Evolutionary conservation across 2,329 filamentous ascomycete species (phyloP).

Genomic region (Botrytis byssoidea): DNA sequence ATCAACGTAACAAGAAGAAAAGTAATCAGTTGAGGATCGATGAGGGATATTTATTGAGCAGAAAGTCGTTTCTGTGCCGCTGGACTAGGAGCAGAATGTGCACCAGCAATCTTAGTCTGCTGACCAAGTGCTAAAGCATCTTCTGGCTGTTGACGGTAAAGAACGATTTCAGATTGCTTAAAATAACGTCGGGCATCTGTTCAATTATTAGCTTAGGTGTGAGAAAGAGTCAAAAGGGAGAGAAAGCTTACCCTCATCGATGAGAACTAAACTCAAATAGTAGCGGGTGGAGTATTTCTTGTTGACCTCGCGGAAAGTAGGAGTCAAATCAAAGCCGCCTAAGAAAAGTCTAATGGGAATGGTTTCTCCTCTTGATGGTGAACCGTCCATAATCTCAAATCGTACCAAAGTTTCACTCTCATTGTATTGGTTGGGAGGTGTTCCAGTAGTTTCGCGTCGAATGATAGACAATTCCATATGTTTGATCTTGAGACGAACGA

Average conservation of each 20-base stretch:
- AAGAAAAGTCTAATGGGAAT: conserved; percentile 97
- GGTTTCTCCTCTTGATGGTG: conserved; percentile 87
- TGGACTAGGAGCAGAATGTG: conserved; percentile 35
- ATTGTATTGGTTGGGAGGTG: conserved; percentile 97
- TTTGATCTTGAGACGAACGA: conserved; percentile 98
- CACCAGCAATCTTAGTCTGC: conserved; percentile 39
- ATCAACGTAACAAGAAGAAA: conserved; percentile 12
- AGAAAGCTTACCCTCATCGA: conserved; percentile 72
- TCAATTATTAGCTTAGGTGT: conserved; percentile 1
- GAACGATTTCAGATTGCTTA: conserved; percentile 97
- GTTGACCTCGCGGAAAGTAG: conserved; percentile 98
- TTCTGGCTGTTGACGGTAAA: conserved; percentile 79
- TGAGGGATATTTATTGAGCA: conserved; percentile 2
- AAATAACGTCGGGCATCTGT: conserved; percentile 94
- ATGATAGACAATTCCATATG: conserved; percentile 99
- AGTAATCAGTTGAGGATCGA: neutral
- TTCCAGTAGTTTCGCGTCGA: conserved; percentile 90
- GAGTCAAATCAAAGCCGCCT: conserved; percentile 94
- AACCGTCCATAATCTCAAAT: conserved; percentile 99
- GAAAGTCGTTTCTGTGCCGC: conserved; percentile 21
- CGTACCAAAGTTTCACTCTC: conserved; percentile 97
- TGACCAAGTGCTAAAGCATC: conserved; percentile 42
- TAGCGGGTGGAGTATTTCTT: conserved; percentile 99
- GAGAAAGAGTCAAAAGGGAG: conserved; percentile 9
- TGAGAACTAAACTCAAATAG: conserved; percentile 92